These are phyloP conservation scores for Zasmidium cellare DNA, from an alignment of 2,329 filamentous ascomycete genomes.

Conservation along the genomic window DNA sequence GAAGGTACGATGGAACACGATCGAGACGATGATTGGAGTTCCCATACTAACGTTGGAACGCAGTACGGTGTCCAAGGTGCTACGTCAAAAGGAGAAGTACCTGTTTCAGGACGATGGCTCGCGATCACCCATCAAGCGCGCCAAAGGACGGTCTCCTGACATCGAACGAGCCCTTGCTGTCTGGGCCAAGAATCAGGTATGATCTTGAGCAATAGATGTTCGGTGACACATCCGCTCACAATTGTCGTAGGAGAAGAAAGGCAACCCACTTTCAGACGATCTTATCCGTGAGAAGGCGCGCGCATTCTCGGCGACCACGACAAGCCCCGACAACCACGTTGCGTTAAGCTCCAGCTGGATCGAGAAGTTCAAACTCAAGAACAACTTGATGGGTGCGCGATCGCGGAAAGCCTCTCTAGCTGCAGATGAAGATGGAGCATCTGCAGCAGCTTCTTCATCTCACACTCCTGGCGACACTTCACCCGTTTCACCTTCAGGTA, in stretches of 20 bases:
- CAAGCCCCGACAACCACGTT: slow-evolving; percentile 68
- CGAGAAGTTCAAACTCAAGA: slow-evolving; percentile 93
- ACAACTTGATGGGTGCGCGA: slow-evolving; percentile 60
- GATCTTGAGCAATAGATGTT: background rate
- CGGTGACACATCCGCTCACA: slow-evolving; percentile 9
- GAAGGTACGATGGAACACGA: slow-evolving; percentile 67
- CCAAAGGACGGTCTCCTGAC: slow-evolving; percentile 83
- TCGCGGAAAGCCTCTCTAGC: slow-evolving; percentile 56
- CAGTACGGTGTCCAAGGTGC: slow-evolving; percentile 97
- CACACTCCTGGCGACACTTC: slow-evolving; percentile 67
- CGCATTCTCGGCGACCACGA: slow-evolving; percentile 67
- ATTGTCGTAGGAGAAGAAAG: slow-evolving; percentile 64
- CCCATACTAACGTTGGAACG: slow-evolving; percentile 17
- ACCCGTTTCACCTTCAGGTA: slow-evolving; percentile 68
- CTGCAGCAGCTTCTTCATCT: slow-evolving; percentile 56
- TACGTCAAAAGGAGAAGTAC: slow-evolving; percentile 93
- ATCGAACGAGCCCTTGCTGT: slow-evolving; percentile 88
- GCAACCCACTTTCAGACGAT: slow-evolving; percentile 72
- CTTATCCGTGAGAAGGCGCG: slow-evolving; percentile 81
- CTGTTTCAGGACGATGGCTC: slow-evolving; percentile 77
- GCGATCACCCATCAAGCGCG: slow-evolving; percentile 75
- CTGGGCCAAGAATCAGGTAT: slow-evolving; percentile 70
- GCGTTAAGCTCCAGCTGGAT: slow-evolving; percentile 79
- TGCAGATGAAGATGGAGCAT: slow-evolving; percentile 68
- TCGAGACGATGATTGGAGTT: background rate